phyloP scores from a whole-genome alignment of 306 rosid genomes.

The Prunus kanzakura region DNA sequence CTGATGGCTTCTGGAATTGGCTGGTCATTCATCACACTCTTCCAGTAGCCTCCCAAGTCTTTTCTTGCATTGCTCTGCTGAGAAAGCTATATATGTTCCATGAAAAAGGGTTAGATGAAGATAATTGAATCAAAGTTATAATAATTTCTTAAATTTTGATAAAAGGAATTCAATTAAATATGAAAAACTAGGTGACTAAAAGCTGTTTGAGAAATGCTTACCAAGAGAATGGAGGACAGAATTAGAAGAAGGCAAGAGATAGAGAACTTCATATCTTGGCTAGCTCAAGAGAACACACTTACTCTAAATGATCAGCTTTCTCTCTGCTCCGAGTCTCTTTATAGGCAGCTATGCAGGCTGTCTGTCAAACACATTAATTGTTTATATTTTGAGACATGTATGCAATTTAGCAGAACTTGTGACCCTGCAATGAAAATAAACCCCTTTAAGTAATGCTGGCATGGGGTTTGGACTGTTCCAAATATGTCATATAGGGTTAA shows the following conservation, averaged over 20 bases:
- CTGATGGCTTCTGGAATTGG: conserved; percentile 66
- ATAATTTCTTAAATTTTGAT: background rate
- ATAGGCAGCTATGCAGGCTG: conserved; percentile 1
- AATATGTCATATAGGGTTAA: background rate
- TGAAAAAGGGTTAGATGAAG: background rate
- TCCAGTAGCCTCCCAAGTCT: conserved; percentile 59
- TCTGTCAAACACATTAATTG: background rate
- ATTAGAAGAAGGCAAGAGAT: conserved; percentile 24
- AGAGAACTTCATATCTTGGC: conserved; percentile 42
- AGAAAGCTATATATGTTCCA: conserved; percentile 24
- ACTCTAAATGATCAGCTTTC: background rate
- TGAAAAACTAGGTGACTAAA: no score
- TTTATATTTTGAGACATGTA: background rate
- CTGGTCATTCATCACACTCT: conserved; percentile 51
- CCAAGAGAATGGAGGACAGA: conserved; percentile 51
- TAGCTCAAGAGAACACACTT: background rate
- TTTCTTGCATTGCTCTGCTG: conserved; percentile 45
- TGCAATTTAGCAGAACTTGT: background rate
- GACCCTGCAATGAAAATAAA: background rate
- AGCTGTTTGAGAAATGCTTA: conserved; percentile 27
- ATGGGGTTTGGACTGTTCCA: background rate
- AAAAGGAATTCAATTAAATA: no score
- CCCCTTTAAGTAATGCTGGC: background rate
- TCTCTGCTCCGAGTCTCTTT: background rate
- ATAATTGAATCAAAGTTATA: background rate